A percentile compares a stretch with the other conserved stretches of the same genome.
phyloP scores from a whole-genome alignment of 129 eudicot species.

The Ambrosia trifida region DNA sequence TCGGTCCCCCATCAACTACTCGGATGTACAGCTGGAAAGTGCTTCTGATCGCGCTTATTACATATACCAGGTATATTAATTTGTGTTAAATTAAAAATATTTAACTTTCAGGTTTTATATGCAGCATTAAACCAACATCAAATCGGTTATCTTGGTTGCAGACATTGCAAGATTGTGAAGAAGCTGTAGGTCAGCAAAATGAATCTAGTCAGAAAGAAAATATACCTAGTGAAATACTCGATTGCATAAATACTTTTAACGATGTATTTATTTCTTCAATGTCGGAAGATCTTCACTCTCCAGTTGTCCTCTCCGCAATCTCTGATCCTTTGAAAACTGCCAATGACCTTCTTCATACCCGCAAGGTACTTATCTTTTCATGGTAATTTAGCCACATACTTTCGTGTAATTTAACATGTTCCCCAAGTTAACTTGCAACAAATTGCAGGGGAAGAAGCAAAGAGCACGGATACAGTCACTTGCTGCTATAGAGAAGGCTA shows the following conservation, averaged over 20 bases:
- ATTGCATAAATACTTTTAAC: constrained; percentile 55
- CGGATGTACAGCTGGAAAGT: constrained; percentile 78
- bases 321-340: constrained; percentile 88
- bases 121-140: constrained; percentile 1
- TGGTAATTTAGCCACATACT: background rate
- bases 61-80: constrained; percentile 77
- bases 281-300: constrained; percentile 91
- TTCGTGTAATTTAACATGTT: constrained; percentile 2
- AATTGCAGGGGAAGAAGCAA: constrained; percentile 84
- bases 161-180: constrained; percentile 83
- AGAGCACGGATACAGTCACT: constrained; percentile 68
- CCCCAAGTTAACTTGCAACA: background rate
- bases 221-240: constrained; percentile 49
- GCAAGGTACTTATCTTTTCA: constrained; percentile 54
- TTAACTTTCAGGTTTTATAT: background rate
- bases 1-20: constrained; percentile 88
- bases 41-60: constrained; percentile 89
- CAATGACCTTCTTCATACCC: constrained; percentile 91
- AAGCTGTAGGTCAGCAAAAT: constrained; percentile 44
- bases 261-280: constrained; percentile 63
- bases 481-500: constrained; percentile 66
- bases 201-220: constrained; percentile 39
- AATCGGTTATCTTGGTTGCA: constrained; percentile 38
- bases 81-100: background rate
- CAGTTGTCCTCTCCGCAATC: constrained; percentile 79